Evolutionary conservation across 169 alveolate genomes (phyloP).

Genomic region (Plasmodium relictum): DNA sequence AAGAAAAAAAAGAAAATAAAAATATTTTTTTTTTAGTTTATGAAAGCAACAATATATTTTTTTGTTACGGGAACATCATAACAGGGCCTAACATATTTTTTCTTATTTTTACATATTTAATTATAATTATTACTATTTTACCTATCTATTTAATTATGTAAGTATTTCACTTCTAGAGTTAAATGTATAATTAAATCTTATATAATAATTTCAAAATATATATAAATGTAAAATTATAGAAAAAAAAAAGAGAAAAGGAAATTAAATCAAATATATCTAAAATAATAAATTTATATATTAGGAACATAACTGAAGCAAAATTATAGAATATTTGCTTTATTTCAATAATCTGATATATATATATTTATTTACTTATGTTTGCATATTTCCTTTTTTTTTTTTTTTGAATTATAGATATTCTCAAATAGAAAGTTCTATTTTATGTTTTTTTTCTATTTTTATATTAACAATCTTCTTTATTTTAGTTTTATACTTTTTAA

Average conservation of each 20-base stretch:
- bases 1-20: neutral
- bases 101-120: slow-evolving; percentile 65
- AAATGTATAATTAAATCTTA: neutral
- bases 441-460: neutral
- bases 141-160: slow-evolving; percentile 74
- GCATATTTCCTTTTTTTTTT: too few relatives aligned
- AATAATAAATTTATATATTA: too few relatives aligned
- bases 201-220: too few relatives aligned
- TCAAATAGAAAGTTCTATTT: slow-evolving; percentile 36
- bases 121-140: slow-evolving; percentile 61
- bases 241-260: too few relatives aligned
- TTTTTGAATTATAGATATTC: slow-evolving; percentile 16
- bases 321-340: too few relatives aligned
- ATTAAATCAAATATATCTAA: too few relatives aligned
- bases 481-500: slow-evolving; percentile 58
- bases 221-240: too few relatives aligned
- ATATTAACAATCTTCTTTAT: slow-evolving; percentile 36
- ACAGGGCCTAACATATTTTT: slow-evolving; percentile 77
- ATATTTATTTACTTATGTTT: too few relatives aligned
- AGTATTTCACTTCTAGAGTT: neutral
- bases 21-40: slow-evolving; percentile 53
- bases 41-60: slow-evolving; percentile 77
- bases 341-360: too few relatives aligned
- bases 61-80: slow-evolving; percentile 69
- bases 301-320: too few relatives aligned